Conservation (phyloP, 73 alveolate species). For the Paramecium sonneborni region DNA sequence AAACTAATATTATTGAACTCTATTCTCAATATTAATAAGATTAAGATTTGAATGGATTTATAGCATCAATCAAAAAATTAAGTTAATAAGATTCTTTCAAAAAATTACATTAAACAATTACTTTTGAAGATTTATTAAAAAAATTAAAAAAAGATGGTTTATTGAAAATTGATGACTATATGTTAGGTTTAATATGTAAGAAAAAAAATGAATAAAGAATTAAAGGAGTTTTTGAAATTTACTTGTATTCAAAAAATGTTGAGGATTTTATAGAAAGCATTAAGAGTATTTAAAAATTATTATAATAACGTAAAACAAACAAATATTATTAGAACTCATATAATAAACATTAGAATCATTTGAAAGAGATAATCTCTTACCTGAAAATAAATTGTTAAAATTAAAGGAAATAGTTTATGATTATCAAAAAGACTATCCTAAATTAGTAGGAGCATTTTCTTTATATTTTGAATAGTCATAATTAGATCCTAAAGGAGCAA, state of each 20-base stretch:
- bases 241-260: not conserved
- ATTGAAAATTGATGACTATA: not conserved
- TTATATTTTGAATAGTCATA: not conserved
- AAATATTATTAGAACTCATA: not conserved
- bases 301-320: not conserved
- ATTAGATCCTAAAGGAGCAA: not conserved
- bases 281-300: not conserved
- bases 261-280: not conserved
- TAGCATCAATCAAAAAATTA: not conserved
- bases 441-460: constrained; percentile 45
- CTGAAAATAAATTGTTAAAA: not conserved
- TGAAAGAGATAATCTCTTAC: not conserved
- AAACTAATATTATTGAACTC: not conserved
- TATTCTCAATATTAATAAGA: not conserved
- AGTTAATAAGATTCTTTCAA: not conserved
- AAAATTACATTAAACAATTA: not conserved
- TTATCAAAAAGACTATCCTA: not conserved
- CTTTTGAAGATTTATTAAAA: not conserved
- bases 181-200: not conserved
- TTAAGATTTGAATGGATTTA: not conserved
- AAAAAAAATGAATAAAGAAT: constrained; percentile 6
- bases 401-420: not conserved
- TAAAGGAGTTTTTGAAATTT: constrained; percentile 26
- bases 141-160: not conserved
- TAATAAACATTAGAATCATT: not conserved